A percentile compares a stretch with the other conserved stretches of the same genome.
These are phyloP conservation scores for Yarrowia alimentaria DNA, from an alignment of 805 yeast genomes.

Conservation along the genomic window DNA sequence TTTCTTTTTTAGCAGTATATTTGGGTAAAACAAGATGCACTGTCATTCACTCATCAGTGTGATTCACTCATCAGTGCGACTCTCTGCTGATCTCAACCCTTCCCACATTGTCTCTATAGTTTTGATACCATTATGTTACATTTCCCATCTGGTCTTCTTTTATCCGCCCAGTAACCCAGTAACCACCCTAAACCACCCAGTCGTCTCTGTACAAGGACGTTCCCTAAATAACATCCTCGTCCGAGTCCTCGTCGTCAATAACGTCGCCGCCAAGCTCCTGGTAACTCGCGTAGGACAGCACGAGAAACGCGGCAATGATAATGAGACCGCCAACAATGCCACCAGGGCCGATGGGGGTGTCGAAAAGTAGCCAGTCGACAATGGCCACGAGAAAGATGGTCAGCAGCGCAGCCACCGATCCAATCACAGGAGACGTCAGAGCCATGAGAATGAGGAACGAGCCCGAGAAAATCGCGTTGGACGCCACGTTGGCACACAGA, in stretches of 20 bases:
- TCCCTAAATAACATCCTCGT: constrained; percentile 25
- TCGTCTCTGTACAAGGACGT: too few species aligned
- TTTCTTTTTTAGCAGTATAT: too few species aligned
- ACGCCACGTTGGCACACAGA: constrained; percentile 53
- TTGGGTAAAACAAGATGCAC: too few species aligned
- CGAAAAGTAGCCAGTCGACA: constrained; percentile 69
- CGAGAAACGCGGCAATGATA: constrained; percentile 65
- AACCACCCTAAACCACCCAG: too few species aligned
- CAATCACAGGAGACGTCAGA: constrained; percentile 78
- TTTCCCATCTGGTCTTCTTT: too few species aligned
- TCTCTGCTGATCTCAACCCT: too few species aligned
- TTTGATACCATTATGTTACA: too few species aligned
- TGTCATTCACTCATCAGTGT: too few species aligned
- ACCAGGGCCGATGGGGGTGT: constrained; percentile 50
- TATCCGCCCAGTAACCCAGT: too few species aligned
- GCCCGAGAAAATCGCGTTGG: constrained; percentile 68
- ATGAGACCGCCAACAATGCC: constrained; percentile 69
- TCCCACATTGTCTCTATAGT: too few species aligned
- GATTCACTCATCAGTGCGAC: too few species aligned
- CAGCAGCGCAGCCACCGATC: constrained; percentile 62
- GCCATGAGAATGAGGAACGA: constrained; percentile 76
- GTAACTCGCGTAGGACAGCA: constrained; percentile 46
- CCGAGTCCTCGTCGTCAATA: constrained; percentile 35
- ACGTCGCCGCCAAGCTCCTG: constrained; percentile 43
- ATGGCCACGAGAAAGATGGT: constrained; percentile 79